Conservation (phyloP, 1,284 basidiomycete species). For the Agroathelia rolfsii region DNA sequence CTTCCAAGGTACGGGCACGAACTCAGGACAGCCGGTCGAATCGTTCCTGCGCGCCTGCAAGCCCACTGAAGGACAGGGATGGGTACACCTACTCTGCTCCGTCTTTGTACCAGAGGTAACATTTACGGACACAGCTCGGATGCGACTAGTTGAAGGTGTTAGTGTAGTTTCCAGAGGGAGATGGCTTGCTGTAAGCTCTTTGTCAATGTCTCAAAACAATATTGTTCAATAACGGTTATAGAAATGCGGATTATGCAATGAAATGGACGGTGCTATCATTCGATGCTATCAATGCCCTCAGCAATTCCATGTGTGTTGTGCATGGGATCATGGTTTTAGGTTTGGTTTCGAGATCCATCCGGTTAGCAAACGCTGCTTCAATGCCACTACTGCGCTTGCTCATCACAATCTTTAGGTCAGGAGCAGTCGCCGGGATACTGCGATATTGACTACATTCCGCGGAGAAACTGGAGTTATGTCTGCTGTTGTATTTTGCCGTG, state of each 20-base stretch:
- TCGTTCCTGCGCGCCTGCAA: slow-evolving; percentile 80
- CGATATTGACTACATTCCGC: slow-evolving; percentile 71
- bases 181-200: slow-evolving; percentile 48
- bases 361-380: slow-evolving; percentile 35
- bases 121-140: slow-evolving; percentile 63
- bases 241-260: slow-evolving; percentile 57
- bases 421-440: slow-evolving; percentile 56
- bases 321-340: slow-evolving; percentile 72
- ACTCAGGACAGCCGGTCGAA: slow-evolving; percentile 42
- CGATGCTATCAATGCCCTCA: slow-evolving; percentile 75
- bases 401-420: slow-evolving; percentile 45
- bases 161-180: slow-evolving; percentile 59
- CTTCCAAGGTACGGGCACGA: slow-evolving; percentile 34
- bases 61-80: slow-evolving; percentile 89
- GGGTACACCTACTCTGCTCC: slow-evolving; percentile 87
- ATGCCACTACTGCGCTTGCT: slow-evolving; percentile 7
- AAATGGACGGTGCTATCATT: slow-evolving; percentile 69
- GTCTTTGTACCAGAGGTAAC: slow-evolving; percentile 79
- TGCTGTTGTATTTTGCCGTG: slow-evolving; percentile 74
- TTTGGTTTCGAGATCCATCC: slow-evolving; percentile 88
- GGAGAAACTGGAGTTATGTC: slow-evolving; percentile 79
- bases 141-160: slow-evolving; percentile 82
- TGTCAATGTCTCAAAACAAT: background rate
- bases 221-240: slow-evolving; percentile 17
- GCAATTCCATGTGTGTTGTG: slow-evolving; percentile 85